Evolutionary conservation across 75 land plant species (phyloP).

Genomic region (Sequoiadendron giganteum): DNA sequence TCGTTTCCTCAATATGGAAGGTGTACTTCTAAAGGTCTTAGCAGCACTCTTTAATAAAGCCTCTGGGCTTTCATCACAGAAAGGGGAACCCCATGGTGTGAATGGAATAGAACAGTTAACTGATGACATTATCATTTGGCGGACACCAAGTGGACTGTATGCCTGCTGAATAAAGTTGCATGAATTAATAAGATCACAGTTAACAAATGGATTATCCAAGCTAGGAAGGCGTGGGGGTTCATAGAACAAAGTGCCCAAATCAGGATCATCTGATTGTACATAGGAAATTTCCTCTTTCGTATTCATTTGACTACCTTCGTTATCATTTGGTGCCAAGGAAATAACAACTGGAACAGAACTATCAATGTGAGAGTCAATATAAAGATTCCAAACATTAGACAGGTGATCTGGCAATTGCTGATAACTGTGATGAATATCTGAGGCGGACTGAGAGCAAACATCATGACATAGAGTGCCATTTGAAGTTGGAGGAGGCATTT

Average conservation of each 20-base stretch:
- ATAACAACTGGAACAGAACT: background rate
- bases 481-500: background rate
- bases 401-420: background rate
- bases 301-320: background rate
- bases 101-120: slow-evolving; percentile 52
- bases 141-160: slow-evolving; percentile 92
- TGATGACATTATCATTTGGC: slow-evolving; percentile 81
- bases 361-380: background rate
- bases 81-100: slow-evolving; percentile 56
- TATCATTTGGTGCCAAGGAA: background rate
- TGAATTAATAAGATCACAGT: slow-evolving; percentile 76
- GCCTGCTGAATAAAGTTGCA: slow-evolving; percentile 62
- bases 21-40: slow-evolving; percentile 65
- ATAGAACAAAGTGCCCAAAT: slow-evolving; percentile 56
- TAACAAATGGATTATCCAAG: slow-evolving; percentile 79
- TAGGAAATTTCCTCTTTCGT: background rate
- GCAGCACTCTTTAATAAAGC: slow-evolving; percentile 70
- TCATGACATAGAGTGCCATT: background rate
- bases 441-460: background rate
- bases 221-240: slow-evolving; percentile 86
- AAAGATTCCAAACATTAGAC: background rate
- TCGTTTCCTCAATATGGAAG: slow-evolving; percentile 89
- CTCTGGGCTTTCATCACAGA: slow-evolving; percentile 65
- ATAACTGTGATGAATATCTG: background rate
- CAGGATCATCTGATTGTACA: slow-evolving; percentile 18